Evolutionary conservation across 805 yeast genomes (phyloP), one percentile per base, ranked within the genome.

Genomic region (Candida sanyiensis): DNA sequence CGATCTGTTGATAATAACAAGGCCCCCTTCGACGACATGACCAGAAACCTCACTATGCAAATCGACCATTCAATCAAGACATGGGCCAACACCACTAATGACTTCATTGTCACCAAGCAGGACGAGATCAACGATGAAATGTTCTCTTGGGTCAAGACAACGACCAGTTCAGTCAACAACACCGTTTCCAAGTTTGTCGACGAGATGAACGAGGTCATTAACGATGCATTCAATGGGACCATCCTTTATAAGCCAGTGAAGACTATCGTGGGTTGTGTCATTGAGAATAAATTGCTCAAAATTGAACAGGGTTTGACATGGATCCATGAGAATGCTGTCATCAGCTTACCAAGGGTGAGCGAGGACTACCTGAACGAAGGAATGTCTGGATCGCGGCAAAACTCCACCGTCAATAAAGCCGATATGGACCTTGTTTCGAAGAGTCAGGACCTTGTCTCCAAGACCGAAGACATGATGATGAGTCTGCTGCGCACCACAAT

Each of bases 291-390:
- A 51, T 57, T 90, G 6, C 67, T 67, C 11, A 67, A 71, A 17
- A 64, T 87, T 3, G 83, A 83, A 46, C 54, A 72, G 22, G 97
- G 94, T 0, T 60, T 89, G 39, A 72, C 79, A 2, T 93, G 97
- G 97, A 63, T 88, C 2, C 67, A 80, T 48, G 64, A 80, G 25
- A 66, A 83, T 45, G 67, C 88, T 3, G 66, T 75, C 12, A 59
- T 88, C 3, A 47, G 63, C 1, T 54, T 86, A 1, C 95, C 95
- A 0, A 49, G 66, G 29, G 58, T 80, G 12, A 64, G 64, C 33
- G 57, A 56, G 9, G 44, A 55, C 5, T 61, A 62, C 18, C 38
- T 69, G 3, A 30, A 52, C 6, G 28, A 44, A 22, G 51, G 50
- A 3, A 17, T 60, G 12, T 38, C 13, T 12, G 39, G 30, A 6